Evolutionary conservation across 2,329 filamentous ascomycete genomes (phyloP).

Genomic region (Verticillium isaacii): DNA sequence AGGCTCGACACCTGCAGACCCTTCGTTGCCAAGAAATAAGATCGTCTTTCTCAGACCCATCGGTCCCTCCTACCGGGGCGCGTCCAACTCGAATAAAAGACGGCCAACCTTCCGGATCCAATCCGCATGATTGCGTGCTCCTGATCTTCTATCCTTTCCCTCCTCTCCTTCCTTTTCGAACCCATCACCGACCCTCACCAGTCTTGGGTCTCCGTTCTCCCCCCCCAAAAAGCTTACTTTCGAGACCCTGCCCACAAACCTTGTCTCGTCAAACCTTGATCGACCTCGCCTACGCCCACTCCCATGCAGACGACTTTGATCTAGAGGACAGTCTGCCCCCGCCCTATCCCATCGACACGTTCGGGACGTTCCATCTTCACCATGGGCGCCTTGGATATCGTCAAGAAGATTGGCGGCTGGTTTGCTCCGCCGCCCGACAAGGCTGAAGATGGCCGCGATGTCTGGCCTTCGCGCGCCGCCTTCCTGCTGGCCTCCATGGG

Average conservation of each 20-base stretch:
- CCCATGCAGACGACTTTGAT: background rate
- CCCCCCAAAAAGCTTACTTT: background rate
- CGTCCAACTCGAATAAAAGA: background rate
- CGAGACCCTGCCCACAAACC: background rate
- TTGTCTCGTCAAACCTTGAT: background rate
- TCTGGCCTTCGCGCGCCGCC: conserved; percentile 50
- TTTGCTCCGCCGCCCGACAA: conserved; percentile 30
- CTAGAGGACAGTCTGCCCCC: background rate
- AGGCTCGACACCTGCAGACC: background rate
- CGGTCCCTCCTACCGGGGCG: background rate
- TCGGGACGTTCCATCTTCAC: background rate
- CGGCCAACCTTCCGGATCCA: background rate
- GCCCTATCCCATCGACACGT: background rate
- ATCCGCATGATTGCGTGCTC: background rate
- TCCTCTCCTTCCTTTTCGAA: background rate
- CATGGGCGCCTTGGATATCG: background rate
- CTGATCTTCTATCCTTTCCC: background rate
- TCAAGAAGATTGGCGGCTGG: conserved; percentile 23
- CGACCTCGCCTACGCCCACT: background rate
- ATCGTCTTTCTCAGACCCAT: background rate
- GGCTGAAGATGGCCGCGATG: conserved; percentile 39
- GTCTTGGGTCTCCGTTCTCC: background rate
- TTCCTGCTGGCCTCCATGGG: conserved; percentile 56
- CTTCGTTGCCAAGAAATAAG: background rate
- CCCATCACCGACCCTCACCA: background rate